Base-by-base conservation (phyloP, 441 rosid genomes). In the Croton laevigatus region DNA sequence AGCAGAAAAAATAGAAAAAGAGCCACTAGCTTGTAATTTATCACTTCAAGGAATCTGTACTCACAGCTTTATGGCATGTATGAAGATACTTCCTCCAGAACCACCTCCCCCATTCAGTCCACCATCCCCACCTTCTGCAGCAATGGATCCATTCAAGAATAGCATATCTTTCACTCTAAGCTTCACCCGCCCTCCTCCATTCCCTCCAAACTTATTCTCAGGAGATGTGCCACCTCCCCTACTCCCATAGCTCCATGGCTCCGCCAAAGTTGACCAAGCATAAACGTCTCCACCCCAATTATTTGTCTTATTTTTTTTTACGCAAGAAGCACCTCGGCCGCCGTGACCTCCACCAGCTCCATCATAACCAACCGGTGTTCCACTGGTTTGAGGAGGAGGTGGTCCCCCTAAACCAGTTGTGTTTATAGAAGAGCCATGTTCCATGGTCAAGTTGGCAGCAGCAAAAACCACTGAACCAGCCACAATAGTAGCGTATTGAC, bases 291-390 rank as follows among this genome's bases (percentile, higher is more conserved):
- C 99, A 49, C 99, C 99, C 99, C 99, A 95, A 80, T 71, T 80
- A 73, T 73, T 86, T 36, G 93, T 83, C 51, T 73, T 70, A 62
- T 83, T 87, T 65, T 84, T 86, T 79, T 78, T 83, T 72, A 78
- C 66, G 79, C 99, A 95, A 11, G 98, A 93, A 79, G 99, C 99
- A 75, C 99, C 99, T 60, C 99, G 85, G 6, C 99, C 99, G 36
- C 99, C 99, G 74, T 95, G 98, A 34, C 98, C 99, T 78, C 99
- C 99, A 73, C 98, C 99, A 20, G 89, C 95, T 68, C 99, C 96
- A 68, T 88, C 96, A 78, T 37, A 73, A 38, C 91, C 96, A 74
- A 77, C 76, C 0, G 99, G 97, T 4, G 99, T 91, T 59, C 99
- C 99, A 81, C 98, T 93, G 63, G 99, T 95, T 83, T 91, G 99